Conservation (phyloP, 768 basidiomycete genomes). For the Lactarius hatsudake region DNA sequence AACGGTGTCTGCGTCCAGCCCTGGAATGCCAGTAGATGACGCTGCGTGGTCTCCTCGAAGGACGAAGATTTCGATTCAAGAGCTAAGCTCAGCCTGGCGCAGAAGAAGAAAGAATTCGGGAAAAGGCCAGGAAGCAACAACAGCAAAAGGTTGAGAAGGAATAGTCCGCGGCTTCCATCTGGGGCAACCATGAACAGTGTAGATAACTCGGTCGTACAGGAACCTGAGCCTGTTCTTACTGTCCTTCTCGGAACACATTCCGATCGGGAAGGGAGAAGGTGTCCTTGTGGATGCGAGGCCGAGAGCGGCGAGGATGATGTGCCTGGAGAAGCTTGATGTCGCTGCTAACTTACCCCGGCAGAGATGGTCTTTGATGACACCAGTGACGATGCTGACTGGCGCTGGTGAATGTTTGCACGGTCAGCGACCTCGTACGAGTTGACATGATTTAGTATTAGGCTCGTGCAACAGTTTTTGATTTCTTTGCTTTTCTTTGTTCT, state of each 20-base stretch:
- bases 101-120: too few relatives aligned
- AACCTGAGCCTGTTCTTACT: background rate
- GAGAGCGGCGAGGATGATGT: slow-evolving; percentile 6
- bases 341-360: background rate
- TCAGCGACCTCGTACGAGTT: background rate
- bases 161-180: background rate
- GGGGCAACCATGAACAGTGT: background rate
- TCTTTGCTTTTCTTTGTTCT: background rate
- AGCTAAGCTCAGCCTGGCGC: background rate
- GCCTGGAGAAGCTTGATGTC: background rate
- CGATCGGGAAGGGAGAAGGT: background rate
- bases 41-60: background rate
- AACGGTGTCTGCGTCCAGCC: background rate
- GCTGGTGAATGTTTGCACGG: background rate
- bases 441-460: background rate
- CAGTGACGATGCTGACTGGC: background rate
- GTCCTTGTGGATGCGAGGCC: slow-evolving; percentile 5
- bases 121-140: background rate
- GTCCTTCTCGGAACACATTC: background rate
- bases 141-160: slow-evolving; percentile 17
- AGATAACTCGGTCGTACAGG: slow-evolving; percentile 15
- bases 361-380: background rate
- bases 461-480: background rate
- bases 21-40: background rate
- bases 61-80: too few relatives aligned